Conservation (phyloP, 352 stramenopile genomes). For the Phytophthora citrophthora region DNA sequence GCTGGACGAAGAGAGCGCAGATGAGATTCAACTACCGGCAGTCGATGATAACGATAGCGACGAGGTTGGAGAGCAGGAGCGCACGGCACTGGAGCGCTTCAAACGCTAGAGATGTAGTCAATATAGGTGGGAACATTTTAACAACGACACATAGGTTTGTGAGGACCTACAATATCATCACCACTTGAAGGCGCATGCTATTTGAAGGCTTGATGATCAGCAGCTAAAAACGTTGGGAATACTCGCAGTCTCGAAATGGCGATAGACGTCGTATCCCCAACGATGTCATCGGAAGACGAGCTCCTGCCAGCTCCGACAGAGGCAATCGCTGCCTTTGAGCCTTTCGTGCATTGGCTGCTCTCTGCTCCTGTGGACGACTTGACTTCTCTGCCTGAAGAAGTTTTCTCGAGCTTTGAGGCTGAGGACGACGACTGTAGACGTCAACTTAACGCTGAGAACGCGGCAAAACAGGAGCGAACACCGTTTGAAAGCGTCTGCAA, state of each 20-base stretch:
- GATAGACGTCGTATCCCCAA: slow-evolving; percentile 15
- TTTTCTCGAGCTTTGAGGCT: slow-evolving; percentile 2
- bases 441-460: background rate
- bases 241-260: slow-evolving; percentile 14
- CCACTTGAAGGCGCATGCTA: slow-evolving; percentile 6
- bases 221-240: slow-evolving; percentile 1
- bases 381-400: slow-evolving; percentile 31
- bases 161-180: background rate
- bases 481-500: slow-evolving; percentile 20
- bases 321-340: slow-evolving; percentile 47
- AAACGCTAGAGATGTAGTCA: slow-evolving; percentile 27
- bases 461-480: slow-evolving; percentile 1
- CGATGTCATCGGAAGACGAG: slow-evolving; percentile 22
- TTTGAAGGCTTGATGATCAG: slow-evolving; percentile 27
- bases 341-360: slow-evolving; percentile 72
- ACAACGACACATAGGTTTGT: slow-evolving; percentile 8
- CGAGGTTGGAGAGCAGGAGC: slow-evolving; percentile 23
- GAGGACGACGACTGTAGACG: slow-evolving; percentile 1
- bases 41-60: slow-evolving; percentile 38
- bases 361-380: slow-evolving; percentile 52
- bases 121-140: slow-evolving; percentile 25
- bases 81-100: slow-evolving; percentile 26
- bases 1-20: slow-evolving; percentile 27
- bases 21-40: slow-evolving; percentile 17
- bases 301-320: slow-evolving; percentile 42